Conservation (phyloP, 345 rosid genomes). For the Angophora floribunda region DNA sequence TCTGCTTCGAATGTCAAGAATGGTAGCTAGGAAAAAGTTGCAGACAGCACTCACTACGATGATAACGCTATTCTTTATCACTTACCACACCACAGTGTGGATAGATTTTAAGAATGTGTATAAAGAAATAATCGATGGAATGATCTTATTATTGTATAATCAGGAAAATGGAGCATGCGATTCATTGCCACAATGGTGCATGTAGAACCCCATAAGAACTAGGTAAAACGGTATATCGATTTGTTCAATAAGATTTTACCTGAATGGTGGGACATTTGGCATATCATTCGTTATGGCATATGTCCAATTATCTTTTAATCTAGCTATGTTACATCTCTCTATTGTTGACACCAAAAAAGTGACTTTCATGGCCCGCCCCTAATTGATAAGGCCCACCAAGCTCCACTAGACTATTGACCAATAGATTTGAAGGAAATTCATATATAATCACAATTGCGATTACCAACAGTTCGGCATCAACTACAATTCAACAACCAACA, state of each 20-base stretch:
- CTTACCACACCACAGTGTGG: neutral
- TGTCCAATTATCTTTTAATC: neutral
- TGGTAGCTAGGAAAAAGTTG: neutral
- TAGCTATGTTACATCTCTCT: neutral
- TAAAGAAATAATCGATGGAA: neutral
- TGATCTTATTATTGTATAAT: neutral
- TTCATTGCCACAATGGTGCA: neutral
- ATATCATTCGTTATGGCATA: fast-evolving
- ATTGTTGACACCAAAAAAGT: too few species aligned
- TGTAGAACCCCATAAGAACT: neutral
- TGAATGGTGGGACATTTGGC: neutral
- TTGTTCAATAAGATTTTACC: neutral
- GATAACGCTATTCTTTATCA: neutral
- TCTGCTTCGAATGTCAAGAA: neutral
- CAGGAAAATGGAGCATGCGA: neutral
- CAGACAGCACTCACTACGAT: neutral
- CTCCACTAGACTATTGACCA: too few species aligned
- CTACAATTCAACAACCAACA: too few species aligned
- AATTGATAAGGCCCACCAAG: too few species aligned
- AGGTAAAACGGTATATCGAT: neutral
- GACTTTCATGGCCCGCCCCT: too few species aligned
- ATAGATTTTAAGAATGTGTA: neutral
- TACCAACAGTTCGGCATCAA: too few species aligned
- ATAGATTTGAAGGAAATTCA: too few species aligned
- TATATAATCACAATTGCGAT: too few species aligned